phyloP scores from a whole-genome alignment of 192 early-diverging fungal species.

The Coemansia sp. region DNA sequence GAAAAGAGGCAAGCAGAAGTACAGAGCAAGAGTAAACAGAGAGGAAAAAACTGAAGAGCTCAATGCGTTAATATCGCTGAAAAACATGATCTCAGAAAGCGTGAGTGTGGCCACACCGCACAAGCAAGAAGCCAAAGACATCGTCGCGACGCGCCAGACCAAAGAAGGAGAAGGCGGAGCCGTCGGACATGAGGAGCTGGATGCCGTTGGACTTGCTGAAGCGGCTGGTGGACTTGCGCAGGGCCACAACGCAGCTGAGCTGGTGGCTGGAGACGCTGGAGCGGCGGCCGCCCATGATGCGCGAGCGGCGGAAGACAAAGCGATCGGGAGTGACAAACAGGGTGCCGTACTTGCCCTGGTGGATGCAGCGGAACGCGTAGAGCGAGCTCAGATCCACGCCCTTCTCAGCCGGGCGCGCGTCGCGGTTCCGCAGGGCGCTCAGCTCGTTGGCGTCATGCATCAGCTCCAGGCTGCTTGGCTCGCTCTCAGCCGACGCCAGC shows the following conservation, averaged over 20 bases:
- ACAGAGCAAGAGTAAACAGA: not conserved
- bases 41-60: too few relatives aligned
- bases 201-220: slow-evolving; percentile 48
- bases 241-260: slow-evolving; percentile 46
- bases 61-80: too few relatives aligned
- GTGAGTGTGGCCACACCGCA: slow-evolving; percentile 49
- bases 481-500: not conserved
- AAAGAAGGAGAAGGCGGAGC: slow-evolving; percentile 34
- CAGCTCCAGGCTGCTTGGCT: slow-evolving; percentile 29
- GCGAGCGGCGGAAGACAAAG: slow-evolving; percentile 50
- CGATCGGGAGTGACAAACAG: slow-evolving; percentile 48
- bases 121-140: slow-evolving; percentile 50
- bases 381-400: slow-evolving; percentile 37
- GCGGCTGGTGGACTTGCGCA: slow-evolving; percentile 41
- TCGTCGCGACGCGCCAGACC: slow-evolving; percentile 48
- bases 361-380: slow-evolving; percentile 53
- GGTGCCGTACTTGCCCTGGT: slow-evolving; percentile 52
- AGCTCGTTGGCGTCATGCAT: slow-evolving; percentile 42
- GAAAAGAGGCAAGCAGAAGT: not conserved
- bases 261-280: slow-evolving; percentile 41
- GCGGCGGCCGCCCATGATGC: slow-evolving; percentile 49
- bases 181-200: slow-evolving; percentile 43
- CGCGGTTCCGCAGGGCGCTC: slow-evolving; percentile 33
- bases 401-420: slow-evolving; percentile 35
- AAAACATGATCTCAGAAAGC: slow-evolving; percentile 13